Evolutionary conservation across 139 green algal genomes (phyloP).

Genomic region (Cymbomonas tetramitiformis): DNA sequence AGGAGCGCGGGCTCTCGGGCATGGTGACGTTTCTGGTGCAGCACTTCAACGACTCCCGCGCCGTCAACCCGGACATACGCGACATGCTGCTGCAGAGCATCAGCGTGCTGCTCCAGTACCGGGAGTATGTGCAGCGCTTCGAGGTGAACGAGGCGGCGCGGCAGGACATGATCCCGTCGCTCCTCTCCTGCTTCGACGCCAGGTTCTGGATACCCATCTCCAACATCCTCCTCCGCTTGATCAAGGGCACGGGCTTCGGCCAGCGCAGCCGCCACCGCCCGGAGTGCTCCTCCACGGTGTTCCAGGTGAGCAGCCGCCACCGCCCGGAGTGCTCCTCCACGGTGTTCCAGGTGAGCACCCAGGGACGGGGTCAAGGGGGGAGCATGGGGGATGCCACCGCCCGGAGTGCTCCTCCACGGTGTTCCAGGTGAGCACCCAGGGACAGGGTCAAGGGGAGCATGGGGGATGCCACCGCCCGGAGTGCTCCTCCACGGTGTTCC

Average conservation of each 20-base stretch:
- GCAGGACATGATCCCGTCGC: constrained; percentile 31
- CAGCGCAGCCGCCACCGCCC: constrained; percentile 6
- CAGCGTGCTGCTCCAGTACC: constrained; percentile 36
- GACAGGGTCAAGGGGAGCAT: too few species aligned
- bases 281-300: neutral
- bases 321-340: neutral
- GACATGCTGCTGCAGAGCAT: constrained; percentile 45
- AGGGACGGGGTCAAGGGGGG: too few species aligned
- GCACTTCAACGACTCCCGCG: constrained; percentile 37
- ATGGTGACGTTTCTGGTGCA: constrained; percentile 27
- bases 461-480: too few species aligned
- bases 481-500: neutral
- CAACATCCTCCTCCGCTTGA: constrained; percentile 43
- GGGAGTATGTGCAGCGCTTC: constrained; percentile 35
- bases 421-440: neutral
- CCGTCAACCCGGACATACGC: constrained; percentile 44
- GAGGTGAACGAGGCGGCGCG: constrained; percentile 34
- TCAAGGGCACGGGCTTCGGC: constrained; percentile 31
- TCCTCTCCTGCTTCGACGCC: constrained; percentile 50
- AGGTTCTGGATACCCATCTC: constrained; percentile 56
- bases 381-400: too few species aligned
- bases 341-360: neutral
- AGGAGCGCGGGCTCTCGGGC: neutral
- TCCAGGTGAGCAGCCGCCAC: neutral
- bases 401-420: neutral